These are phyloP conservation scores for Vaccinium corymbosum DNA, from an alignment of 148 eudicot species.

Conservation along the genomic window DNA sequence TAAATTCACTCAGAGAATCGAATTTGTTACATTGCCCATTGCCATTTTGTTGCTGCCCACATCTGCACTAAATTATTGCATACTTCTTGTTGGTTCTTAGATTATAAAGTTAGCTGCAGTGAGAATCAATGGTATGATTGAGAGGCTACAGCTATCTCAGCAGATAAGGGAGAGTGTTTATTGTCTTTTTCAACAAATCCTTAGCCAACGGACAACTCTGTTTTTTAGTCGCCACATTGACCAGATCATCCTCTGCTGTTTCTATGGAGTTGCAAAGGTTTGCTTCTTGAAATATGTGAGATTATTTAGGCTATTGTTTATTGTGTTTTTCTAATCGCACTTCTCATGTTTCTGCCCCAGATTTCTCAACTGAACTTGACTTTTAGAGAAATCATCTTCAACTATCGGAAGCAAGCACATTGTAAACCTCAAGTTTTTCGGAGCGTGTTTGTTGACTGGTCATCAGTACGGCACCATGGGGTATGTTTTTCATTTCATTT, in stretches of 20 bases:
- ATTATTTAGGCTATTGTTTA: background rate
- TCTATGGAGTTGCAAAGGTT: slow-evolving; percentile 98
- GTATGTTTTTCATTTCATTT: slow-evolving; percentile 33
- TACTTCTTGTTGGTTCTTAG: slow-evolving; percentile 30
- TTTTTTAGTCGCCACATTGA: slow-evolving; percentile 90
- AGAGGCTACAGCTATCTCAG: slow-evolving; percentile 71
- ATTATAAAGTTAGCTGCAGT: slow-evolving; percentile 93
- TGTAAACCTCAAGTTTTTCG: slow-evolving; percentile 89
- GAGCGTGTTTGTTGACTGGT: slow-evolving; percentile 83
- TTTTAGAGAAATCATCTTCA: slow-evolving; percentile 75
- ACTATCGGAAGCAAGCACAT: slow-evolving; percentile 90
- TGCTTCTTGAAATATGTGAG: slow-evolving; percentile 17
- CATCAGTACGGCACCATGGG: slow-evolving; percentile 60
- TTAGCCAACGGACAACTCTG: slow-evolving; percentile 62
- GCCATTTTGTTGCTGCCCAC: background rate
- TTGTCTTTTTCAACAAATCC: slow-evolving; percentile 78
- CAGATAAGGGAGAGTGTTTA: slow-evolving; percentile 77
- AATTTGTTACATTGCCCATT: background rate
- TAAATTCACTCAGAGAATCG: background rate
- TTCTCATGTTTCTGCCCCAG: slow-evolving; percentile 36
- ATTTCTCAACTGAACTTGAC: slow-evolving; percentile 75
- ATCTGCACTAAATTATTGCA: background rate
- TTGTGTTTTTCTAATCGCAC: background rate
- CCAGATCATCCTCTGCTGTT: slow-evolving; percentile 87
- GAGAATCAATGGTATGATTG: slow-evolving; percentile 89